These are phyloP conservation scores for Juncus inflexus DNA, from an alignment of 176 grass and related monocot species.

Conservation along the genomic window DNA sequence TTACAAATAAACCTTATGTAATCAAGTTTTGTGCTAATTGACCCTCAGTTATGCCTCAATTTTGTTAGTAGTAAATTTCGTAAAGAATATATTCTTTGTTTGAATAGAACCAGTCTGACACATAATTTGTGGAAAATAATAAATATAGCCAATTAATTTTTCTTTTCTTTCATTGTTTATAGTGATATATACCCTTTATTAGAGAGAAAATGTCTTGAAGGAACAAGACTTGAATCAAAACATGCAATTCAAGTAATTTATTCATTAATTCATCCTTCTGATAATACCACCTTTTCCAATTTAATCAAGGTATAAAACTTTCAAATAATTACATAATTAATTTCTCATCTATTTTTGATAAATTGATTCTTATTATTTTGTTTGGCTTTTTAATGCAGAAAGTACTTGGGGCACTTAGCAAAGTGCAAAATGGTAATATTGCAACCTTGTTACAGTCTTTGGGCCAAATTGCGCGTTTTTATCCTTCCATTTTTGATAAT, in stretches of 20 bases:
- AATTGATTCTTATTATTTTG: background rate
- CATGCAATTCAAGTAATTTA: conserved; percentile 63
- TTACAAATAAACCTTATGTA: conserved; percentile 20
- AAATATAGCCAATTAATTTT: background rate
- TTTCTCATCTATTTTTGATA: no score
- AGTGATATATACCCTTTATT: conserved; percentile 65
- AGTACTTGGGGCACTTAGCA: conserved; percentile 52
- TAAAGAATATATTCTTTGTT: no score
- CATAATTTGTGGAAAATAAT: no score
- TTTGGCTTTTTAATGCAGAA: conserved; percentile 44
- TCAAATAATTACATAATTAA: no score
- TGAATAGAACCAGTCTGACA: no score
- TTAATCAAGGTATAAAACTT: conserved; percentile 51
- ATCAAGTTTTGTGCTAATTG: no score
- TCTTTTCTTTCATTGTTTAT: conserved; percentile 27
- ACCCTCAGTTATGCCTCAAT: no score
- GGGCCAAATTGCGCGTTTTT: conserved; percentile 73
- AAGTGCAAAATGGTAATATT: conserved; percentile 36
- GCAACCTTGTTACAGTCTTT: conserved; percentile 72
- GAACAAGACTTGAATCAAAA: conserved; percentile 87
- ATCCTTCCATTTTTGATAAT: conserved; percentile 48
- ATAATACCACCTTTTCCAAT: conserved; percentile 45
- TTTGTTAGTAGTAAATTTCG: no score
- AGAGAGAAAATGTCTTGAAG: conserved; percentile 85
- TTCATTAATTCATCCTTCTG: conserved; percentile 42